Evolutionary conservation across 805 yeast genomes (phyloP), one percentile per base, ranked within the genome.

Genomic region (Kuraishia ogatae): DNA sequence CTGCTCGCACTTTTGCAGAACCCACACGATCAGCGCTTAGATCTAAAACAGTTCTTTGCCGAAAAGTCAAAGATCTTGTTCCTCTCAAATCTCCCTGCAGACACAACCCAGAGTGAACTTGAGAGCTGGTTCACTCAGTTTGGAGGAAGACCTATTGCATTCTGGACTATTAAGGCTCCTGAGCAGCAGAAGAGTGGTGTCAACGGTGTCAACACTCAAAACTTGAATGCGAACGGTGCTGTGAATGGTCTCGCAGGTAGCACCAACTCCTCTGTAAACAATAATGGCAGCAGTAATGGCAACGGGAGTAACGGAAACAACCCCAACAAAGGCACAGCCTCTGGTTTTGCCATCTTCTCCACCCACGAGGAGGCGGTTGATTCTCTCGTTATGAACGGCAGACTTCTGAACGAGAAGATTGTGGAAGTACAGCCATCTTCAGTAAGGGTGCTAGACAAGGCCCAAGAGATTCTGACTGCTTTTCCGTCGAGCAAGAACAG

Each of bases 91-190:
- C 71, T 92, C 59, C 92, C 97, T 1, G 75, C 75, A 24, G 97
- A 91, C 63, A 88, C 93, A 5, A 92, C 97, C 1, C 97, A 92
- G 69, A 79, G 90, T 53, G 97, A 92, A 69, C 74, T 91, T 51
- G 97, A 91, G 71, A 77, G 86, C 35, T 92, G 97, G 97, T 91
- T 90, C 66, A 83, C 90, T 2, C 94, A 88, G 65, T 85, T 80
- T 66, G 96, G 96, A 2, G 87, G 89, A 1, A 77, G 92, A 53
- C 96, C 97, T 1, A 78, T 88, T 53, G 94, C 96, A 13, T 89
- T 90, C 66, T 90, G 97, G 96, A 84, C 94, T 0, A 75, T 91
- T 23, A 52, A 35, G 50, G 75, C 71, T 20, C 48, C 24, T 53
- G 11, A 39, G 20, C 29, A 39, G 28, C n/a, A 49, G 43, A 6